Conservation (phyloP, 106 monocot genomes). For the Gastrodia elata region DNA sequence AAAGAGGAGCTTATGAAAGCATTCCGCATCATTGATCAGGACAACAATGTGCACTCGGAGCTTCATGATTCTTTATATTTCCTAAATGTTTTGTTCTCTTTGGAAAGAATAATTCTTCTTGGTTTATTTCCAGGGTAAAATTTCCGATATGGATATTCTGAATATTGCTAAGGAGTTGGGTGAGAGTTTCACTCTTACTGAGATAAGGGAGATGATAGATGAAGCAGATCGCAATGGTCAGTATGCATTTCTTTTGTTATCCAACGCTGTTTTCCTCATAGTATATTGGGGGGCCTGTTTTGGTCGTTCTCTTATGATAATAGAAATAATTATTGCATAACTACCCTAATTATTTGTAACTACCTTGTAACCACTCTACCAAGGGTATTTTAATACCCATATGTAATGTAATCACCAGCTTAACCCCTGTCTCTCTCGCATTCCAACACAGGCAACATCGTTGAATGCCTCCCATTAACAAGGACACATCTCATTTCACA, state of each 20-base stretch:
- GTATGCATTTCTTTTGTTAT: conserved; percentile 12
- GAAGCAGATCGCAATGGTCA: conserved; percentile 73
- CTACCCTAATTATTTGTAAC: no score
- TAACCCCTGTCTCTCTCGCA: no score
- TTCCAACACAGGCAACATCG: no score
- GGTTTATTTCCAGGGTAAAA: conserved; percentile 51
- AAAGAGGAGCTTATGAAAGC: conserved; percentile 78
- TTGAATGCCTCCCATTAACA: no score
- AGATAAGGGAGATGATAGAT: conserved; percentile 80
- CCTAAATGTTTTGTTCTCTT: not conserved
- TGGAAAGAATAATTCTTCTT: not conserved
- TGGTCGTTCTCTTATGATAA: no score
- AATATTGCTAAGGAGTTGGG: conserved; percentile 64
- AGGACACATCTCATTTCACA: no score
- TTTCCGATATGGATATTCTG: conserved; percentile 66
- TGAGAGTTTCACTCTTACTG: conserved; percentile 54
- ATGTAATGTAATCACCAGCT: no score
- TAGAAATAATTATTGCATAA: no score
- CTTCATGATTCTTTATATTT: not conserved
- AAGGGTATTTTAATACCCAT: no score
- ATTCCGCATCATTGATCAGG: conserved; percentile 79
- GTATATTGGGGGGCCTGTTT: not conserved
- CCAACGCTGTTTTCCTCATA: not conserved
- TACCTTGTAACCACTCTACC: no score
- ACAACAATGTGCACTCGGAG: conserved; percentile 62